These are phyloP conservation scores for Pinus taeda DNA, from an alignment of 75 land plant species.

Conservation along the genomic window DNA sequence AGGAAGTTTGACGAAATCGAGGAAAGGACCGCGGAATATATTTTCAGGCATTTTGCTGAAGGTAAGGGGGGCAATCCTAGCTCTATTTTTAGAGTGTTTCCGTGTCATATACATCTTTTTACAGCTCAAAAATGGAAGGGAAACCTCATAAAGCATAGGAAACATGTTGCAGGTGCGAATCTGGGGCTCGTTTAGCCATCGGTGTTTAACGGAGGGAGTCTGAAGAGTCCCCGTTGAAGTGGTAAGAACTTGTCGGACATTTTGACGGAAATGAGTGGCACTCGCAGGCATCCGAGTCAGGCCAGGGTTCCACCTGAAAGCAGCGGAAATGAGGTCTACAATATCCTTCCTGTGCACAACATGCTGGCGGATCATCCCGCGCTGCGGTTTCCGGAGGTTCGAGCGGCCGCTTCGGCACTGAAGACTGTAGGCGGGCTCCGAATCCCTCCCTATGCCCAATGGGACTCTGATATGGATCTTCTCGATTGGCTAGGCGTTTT, in stretches of 20 bases:
- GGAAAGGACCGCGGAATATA: background rate
- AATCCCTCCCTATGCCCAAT: constrained; percentile 42
- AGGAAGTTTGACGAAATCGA: background rate
- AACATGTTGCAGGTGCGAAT: background rate
- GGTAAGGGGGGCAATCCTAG: background rate
- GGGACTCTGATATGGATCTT: constrained; percentile 63
- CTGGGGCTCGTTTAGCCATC: background rate
- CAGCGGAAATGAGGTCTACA: constrained; percentile 40
- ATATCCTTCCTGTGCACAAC: constrained; percentile 88
- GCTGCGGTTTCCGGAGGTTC: constrained; percentile 82
- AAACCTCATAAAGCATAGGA: background rate
- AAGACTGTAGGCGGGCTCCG: constrained; percentile 67
- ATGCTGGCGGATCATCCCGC: constrained; percentile 81
- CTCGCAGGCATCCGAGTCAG: background rate
- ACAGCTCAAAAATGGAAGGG: background rate
- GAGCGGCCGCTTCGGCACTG: constrained; percentile 77
- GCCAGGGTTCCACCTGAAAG: background rate
- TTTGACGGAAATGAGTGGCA: constrained; percentile 4
- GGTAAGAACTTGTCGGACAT: background rate
- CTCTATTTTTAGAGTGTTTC: background rate
- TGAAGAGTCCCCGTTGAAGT: background rate
- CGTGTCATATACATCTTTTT: background rate
- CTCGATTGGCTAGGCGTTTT: constrained; percentile 88
- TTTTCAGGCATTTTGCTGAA: constrained; percentile 2
- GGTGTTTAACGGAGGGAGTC: background rate